Evolutionary conservation across 1,139 yeast genomes (phyloP).

Genomic region (Sugiyamaella neomexicana): DNA sequence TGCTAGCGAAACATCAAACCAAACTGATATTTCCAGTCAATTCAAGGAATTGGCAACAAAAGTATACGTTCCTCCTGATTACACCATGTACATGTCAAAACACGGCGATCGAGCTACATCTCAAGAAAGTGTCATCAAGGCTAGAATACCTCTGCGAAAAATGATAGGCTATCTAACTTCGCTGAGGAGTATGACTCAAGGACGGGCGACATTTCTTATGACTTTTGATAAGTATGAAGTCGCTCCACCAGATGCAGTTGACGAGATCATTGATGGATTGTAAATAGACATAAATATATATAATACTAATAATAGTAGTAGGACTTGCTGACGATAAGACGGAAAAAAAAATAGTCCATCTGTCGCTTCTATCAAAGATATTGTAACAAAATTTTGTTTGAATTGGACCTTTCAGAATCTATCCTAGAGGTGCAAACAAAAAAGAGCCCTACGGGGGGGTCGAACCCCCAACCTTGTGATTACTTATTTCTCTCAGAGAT

Average conservation of each 20-base stretch:
- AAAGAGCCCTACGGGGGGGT: conserved; percentile 4
- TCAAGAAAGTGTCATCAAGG: conserved; percentile 56
- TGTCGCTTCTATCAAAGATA: too few species aligned
- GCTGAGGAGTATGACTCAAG: conserved; percentile 82
- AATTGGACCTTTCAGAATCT: too few species aligned
- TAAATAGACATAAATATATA: neutral
- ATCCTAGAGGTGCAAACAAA: neutral
- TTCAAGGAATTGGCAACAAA: conserved; percentile 36
- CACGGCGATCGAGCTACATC: conserved; percentile 36
- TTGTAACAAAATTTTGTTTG: too few species aligned
- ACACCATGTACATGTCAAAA: conserved; percentile 44
- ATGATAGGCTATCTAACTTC: conserved; percentile 87
- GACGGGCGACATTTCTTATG: conserved; percentile 84
- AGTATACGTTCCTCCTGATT: conserved; percentile 44
- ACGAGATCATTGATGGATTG: conserved; percentile 15
- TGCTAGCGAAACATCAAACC: conserved; percentile 12
- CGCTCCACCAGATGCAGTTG: conserved; percentile 20
- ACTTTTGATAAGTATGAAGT: conserved; percentile 67
- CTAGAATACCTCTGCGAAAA: conserved; percentile 80
- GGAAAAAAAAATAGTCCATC: too few species aligned
- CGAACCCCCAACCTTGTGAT: conserved; percentile 2
- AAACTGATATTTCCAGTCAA: conserved; percentile 8
- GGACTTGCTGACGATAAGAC: too few species aligned
- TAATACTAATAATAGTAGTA: too few species aligned
- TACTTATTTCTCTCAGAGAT: neutral